phyloP scores from a whole-genome alignment of 345 rosid genomes.

The Salix purpurea region DNA sequence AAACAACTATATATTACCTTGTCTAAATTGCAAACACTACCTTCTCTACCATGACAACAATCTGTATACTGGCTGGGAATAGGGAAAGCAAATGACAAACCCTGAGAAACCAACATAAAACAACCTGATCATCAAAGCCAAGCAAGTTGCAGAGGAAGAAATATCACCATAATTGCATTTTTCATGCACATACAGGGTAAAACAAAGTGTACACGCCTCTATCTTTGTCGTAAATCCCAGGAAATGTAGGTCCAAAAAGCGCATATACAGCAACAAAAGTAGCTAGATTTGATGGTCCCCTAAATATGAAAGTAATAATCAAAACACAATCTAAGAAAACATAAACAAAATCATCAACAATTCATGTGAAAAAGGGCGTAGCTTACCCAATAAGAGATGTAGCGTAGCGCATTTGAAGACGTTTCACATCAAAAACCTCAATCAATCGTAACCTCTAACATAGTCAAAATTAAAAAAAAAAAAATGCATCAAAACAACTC shows the following conservation, averaged over 20 bases:
- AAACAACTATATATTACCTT: neutral
- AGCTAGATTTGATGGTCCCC: conserved; percentile 83
- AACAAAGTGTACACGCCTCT: conserved; percentile 82
- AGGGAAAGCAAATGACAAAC: conserved; percentile 93
- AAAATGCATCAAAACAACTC: neutral
- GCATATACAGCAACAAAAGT: conserved; percentile 95
- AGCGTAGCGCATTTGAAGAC: conserved; percentile 91
- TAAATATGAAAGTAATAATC: conserved; percentile 20
- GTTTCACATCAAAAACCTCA: conserved; percentile 81
- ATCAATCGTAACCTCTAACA: conserved; percentile 82
- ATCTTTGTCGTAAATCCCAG: conserved; percentile 84
- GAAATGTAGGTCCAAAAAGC: conserved; percentile 93
- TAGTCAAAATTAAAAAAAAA: conserved; percentile 3
- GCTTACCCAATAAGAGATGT: conserved; percentile 75
- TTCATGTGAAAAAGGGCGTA: neutral
- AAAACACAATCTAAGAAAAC: neutral
- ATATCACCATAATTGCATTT: neutral
- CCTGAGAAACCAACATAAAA: conserved; percentile 41
- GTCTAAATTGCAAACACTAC: conserved; percentile 30
- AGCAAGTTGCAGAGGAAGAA: neutral
- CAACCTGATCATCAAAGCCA: neutral
- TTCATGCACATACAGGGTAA: conserved; percentile 62
- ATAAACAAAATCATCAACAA: neutral
- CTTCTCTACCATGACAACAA: conserved; percentile 80
- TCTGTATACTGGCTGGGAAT: conserved; percentile 87